Percentiles rank a stretch among this genome's conserved stretches.
phyloP scores from a whole-genome alignment of 768 basidiomycete genomes.

The Boletus patriciae region DNA sequence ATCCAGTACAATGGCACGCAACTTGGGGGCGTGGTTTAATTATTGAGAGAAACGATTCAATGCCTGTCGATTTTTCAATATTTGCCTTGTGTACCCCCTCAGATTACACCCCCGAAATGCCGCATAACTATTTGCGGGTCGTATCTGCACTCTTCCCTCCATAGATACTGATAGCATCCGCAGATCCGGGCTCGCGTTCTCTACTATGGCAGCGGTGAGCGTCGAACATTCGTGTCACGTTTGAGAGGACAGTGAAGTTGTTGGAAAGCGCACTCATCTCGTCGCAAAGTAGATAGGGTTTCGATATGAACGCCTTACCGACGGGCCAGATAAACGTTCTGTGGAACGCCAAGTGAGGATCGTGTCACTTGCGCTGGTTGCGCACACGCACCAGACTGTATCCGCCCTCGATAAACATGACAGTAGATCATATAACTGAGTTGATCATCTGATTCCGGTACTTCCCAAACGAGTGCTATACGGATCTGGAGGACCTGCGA shows the following conservation, averaged over 20 bases:
- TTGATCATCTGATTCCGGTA: constrained; percentile 14
- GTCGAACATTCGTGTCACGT: constrained; percentile 16
- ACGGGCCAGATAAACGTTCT: constrained; percentile 16
- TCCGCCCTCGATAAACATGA: background rate
- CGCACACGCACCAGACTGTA: constrained; percentile 9
- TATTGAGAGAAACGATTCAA: background rate
- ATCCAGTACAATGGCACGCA: background rate
- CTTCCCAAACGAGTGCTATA: constrained; percentile 19
- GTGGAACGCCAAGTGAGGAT: background rate
- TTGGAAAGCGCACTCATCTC: constrained; percentile 13
- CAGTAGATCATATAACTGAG: constrained; percentile 2
- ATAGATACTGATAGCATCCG: no score
- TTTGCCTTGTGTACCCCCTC: background rate
- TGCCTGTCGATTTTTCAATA: background rate
- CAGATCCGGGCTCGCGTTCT: no score
- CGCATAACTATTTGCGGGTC: no score
- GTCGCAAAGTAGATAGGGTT: constrained; percentile 13
- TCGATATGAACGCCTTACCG: background rate
- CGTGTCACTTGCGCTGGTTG: no score
- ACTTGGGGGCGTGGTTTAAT: background rate
- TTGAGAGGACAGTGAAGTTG: constrained; percentile 12
- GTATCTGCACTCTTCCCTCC: no score
- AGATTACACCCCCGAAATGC: no score
- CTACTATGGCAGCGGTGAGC: constrained; percentile 8
- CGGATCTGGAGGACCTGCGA: constrained; percentile 10